These are phyloP conservation scores for Termitomyces sp. DNA, from an alignment of 768 basidiomycete species.

Conservation along the genomic window DNA sequence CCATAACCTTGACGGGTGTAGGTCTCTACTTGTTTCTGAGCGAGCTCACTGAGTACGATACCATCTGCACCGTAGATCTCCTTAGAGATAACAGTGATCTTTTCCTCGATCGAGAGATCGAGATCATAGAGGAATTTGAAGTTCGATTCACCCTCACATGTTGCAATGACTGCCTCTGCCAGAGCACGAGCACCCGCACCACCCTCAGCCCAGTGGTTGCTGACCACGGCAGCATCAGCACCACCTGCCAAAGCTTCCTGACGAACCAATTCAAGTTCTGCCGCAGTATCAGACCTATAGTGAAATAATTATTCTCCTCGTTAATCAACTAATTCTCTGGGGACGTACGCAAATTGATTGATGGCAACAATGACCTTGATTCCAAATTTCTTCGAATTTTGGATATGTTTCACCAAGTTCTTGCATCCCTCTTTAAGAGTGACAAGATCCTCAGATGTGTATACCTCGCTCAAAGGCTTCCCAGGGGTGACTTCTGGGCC, in stretches of 20 bases:
- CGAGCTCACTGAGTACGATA: constrained; percentile 80
- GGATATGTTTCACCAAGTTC: constrained; percentile 89
- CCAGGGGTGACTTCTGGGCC: constrained; percentile 96
- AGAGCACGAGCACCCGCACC: constrained; percentile 86
- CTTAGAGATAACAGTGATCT: constrained; percentile 82
- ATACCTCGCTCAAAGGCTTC: constrained; percentile 88
- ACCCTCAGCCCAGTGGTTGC: constrained; percentile 97
- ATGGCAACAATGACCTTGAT: constrained; percentile 94
- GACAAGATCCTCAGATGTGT: constrained; percentile 89
- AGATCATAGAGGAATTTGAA: constrained; percentile 96
- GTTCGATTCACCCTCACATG: constrained; percentile 74
- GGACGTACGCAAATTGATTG: constrained; percentile 87
- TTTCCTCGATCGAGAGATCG: constrained; percentile 75
- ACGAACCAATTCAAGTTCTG: constrained; percentile 83
- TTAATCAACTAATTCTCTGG: neutral
- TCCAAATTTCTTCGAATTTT: constrained; percentile 93
- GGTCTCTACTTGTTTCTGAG: constrained; percentile 79
- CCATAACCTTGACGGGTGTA: constrained; percentile 89
- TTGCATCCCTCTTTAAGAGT: constrained; percentile 88
- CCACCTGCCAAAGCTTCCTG: constrained; percentile 77
- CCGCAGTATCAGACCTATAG: constrained; percentile 76
- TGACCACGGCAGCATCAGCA: constrained; percentile 91
- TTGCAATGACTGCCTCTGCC: constrained; percentile 86
- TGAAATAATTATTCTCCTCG: constrained; percentile 2
- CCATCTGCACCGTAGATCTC: constrained; percentile 95